Base-by-base conservation (phyloP, 2,329 filamentous ascomycete genomes). In the Sphaerostilbella broomeana region DNA sequence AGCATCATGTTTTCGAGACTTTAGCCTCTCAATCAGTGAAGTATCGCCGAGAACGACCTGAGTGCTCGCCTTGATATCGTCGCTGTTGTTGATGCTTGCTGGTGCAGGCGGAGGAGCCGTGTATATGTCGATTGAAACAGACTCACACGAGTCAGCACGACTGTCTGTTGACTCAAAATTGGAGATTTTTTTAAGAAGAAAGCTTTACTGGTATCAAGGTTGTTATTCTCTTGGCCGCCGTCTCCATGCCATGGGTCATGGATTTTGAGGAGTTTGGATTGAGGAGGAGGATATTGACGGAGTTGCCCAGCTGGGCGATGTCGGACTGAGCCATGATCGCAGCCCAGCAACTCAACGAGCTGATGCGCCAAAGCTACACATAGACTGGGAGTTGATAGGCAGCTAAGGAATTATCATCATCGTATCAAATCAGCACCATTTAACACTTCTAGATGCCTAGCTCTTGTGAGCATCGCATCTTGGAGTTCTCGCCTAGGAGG, bases 201-300 rank as follows among this genome's bases (percentile, higher is more conserved):
- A n/a, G 61, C 54, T 40, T 70, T 43, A 40, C 36, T 40, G 30
- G 31, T 26, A 13, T 18, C 6, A 32, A 21, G 25, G 40, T 21
- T 16, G 29, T 19, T 26, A 43, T 25, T 35, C 33, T 44, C 24
- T 29, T 43, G 37, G 50, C 49, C 5, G 47, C 47, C n/a, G 36
- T 18, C 16, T 42, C 69, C 51, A 89, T 69, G 18, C 73, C 76
- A 6, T 76, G 65, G 9, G 84, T 90, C 84, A 90, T 90, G 40
- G 70, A 65, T 40, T 64, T 51, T 1, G 81, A 86, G 3, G 83
- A 87, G 63, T 92, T 92, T 22, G 86, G 85, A 54, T 92, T 90
- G 51, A 90, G 71, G 45, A 90, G 67, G 27, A 90, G 70, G 46
- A 89, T 77, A 36, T 50, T 51, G 36, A 57, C 20, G 22, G 7